Conservation (phyloP, 257 asterid species). For the Solanum etuberosum region DNA sequence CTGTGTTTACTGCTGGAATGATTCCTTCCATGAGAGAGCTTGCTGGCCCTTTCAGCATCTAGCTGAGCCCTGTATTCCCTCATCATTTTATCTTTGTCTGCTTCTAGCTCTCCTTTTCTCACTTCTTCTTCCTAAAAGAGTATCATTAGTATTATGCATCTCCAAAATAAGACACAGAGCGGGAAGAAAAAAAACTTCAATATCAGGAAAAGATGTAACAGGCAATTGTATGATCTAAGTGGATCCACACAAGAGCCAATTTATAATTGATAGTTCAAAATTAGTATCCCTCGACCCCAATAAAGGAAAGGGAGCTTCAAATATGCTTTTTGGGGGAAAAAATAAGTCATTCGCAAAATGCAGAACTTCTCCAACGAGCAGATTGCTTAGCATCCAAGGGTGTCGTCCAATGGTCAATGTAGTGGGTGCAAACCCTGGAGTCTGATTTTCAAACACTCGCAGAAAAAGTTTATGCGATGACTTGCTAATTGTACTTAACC, state of each 20-base stretch:
- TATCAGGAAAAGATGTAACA: neutral
- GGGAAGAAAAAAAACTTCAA: neutral
- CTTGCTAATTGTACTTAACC: neutral
- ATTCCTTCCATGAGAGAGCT: constrained; percentile 81
- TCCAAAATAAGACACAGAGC: neutral
- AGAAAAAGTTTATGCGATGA: neutral
- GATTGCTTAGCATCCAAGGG: neutral
- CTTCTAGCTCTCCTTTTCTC: constrained; percentile 94
- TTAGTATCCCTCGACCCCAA: neutral
- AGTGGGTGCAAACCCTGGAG: neutral
- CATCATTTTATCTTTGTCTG: constrained; percentile 98
- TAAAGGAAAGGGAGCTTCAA: neutral
- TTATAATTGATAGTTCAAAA: neutral
- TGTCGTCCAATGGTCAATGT: neutral
- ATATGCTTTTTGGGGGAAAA: neutral
- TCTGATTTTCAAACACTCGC: neutral
- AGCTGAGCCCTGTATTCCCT: constrained; percentile 94
- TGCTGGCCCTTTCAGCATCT: constrained; percentile 87
- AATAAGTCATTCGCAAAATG: neutral
- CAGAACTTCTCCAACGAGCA: neutral
- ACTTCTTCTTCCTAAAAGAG: constrained; percentile 94
- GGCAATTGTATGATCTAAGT: neutral
- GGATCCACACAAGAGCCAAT: neutral
- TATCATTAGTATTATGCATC: constrained; percentile 13
- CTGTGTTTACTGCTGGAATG: constrained; percentile 67